Conservation (phyloP, 495 filamentous ascomycete genomes). For the Neurospora sp. region DNA sequence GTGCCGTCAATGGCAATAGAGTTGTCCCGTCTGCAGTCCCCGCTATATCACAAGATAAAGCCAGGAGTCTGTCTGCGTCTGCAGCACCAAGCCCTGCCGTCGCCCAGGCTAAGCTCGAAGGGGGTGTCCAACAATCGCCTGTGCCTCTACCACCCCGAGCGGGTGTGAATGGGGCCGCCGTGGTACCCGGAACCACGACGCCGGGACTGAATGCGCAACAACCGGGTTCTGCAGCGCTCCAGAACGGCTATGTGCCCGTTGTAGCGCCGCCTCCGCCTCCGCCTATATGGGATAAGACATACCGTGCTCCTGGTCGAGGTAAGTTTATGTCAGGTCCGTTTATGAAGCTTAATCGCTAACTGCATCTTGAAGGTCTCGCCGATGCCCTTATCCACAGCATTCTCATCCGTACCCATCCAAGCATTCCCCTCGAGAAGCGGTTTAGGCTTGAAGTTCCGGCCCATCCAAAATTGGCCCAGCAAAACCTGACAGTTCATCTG, state of each 20-base stretch:
- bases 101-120: conserved; percentile 32
- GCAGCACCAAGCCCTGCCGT: conserved; percentile 37
- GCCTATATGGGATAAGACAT: conserved; percentile 15
- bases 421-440: conserved; percentile 40
- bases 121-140: conserved; percentile 28
- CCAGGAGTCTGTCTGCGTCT: conserved; percentile 33
- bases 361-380: conserved; percentile 8
- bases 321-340: conserved; percentile 3
- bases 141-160: conserved; percentile 7
- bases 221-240: conserved; percentile 15
- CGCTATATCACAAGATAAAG: conserved; percentile 26
- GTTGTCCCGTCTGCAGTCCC: conserved; percentile 12
- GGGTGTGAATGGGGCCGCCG: not conserved
- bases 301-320: conserved; percentile 47
- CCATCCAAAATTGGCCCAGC: conserved; percentile 48
- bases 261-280: conserved; percentile 8
- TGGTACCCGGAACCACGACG: not conserved
- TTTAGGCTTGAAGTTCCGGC: conserved; percentile 51
- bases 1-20: conserved; percentile 16
- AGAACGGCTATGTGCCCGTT: conserved; percentile 12
- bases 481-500: conserved; percentile 56
- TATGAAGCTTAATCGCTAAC: conserved; percentile 2
- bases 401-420: conserved; percentile 54
- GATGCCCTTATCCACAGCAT: conserved; percentile 59
- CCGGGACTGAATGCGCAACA: conserved; percentile 13